phyloP scores from a whole-genome alignment of 1,284 basidiomycete genomes.

The Tylopilus orsonianus region DNA sequence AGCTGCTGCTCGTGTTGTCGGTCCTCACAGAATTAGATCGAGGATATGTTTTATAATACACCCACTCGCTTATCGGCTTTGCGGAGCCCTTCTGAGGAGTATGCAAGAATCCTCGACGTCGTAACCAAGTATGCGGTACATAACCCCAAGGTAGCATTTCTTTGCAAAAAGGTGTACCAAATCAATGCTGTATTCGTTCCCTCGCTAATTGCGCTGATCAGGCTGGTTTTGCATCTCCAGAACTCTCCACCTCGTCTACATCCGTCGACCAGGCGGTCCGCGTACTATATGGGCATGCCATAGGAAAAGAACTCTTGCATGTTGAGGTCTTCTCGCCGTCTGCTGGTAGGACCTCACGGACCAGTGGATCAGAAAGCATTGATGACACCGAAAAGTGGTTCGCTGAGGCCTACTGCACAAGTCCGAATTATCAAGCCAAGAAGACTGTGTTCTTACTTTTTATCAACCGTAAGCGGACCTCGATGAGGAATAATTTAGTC shows the following conservation, averaged over 20 bases:
- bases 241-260: constrained; percentile 79
- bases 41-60: constrained; percentile 95
- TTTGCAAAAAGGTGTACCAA: constrained; percentile 81
- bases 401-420: constrained; percentile 79
- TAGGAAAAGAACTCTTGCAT: constrained; percentile 81
- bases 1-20: neutral
- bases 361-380: constrained; percentile 25
- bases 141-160: constrained; percentile 85
- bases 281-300: constrained; percentile 76
- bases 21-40: constrained; percentile 56
- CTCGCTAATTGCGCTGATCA: constrained; percentile 32
- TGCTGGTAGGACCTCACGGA: constrained; percentile 12
- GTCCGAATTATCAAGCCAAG: constrained; percentile 88
- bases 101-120: constrained; percentile 88
- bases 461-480: constrained; percentile 80
- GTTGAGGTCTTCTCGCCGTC: constrained; percentile 45
- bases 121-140: constrained; percentile 95
- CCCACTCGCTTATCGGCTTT: constrained; percentile 87
- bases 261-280: constrained; percentile 77
- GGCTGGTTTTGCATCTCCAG: constrained; percentile 73
- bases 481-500: neutral
- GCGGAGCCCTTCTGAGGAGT: constrained; percentile 88
- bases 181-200: neutral
- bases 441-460: constrained; percentile 89
- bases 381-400: constrained; percentile 54